Evolutionary conservation across 139 green algal genomes (phyloP).

Genomic region (Haematococcus lacustris): DNA sequence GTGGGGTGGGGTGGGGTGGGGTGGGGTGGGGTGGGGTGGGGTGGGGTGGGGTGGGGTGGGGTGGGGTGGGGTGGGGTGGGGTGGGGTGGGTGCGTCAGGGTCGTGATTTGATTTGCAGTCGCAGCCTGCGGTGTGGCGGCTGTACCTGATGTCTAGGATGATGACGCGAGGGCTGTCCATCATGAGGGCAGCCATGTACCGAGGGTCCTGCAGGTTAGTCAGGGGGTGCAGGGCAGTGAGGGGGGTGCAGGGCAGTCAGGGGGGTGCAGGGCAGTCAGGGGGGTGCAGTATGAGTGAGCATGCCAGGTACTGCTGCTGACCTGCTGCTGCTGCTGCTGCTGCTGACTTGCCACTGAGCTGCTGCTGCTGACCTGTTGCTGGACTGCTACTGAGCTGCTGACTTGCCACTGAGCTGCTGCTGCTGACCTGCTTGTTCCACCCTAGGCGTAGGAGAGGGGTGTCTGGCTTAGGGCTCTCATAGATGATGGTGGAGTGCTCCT

Average conservation of each 20-base stretch:
- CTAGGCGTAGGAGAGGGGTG: conserved; percentile 83
- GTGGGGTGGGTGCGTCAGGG: neutral
- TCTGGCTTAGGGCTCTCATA: conserved; percentile 83
- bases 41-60: neutral
- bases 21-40: neutral
- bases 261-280: no score
- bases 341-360: no score
- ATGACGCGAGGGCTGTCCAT: conserved; percentile 76
- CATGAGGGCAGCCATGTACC: conserved; percentile 89
- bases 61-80: neutral
- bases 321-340: no score
- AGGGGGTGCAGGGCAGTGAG: no score
- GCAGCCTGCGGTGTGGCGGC: no score
- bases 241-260: no score
- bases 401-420: no score
- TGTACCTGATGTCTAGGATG: conserved; percentile 88
- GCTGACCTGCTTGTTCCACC: conserved; percentile 88
- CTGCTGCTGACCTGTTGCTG: no score
- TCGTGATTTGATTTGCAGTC: neutral
- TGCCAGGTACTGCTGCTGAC: no score
- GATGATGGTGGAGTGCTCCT: conserved; percentile 96
- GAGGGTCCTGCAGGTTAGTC: conserved; percentile 76
- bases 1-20: neutral
- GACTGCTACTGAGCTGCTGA: no score
- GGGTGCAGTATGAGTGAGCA: no score